Conservation (phyloP, 2,329 filamentous ascomycete genomes). For the Colletotrichum karsti region DNA sequence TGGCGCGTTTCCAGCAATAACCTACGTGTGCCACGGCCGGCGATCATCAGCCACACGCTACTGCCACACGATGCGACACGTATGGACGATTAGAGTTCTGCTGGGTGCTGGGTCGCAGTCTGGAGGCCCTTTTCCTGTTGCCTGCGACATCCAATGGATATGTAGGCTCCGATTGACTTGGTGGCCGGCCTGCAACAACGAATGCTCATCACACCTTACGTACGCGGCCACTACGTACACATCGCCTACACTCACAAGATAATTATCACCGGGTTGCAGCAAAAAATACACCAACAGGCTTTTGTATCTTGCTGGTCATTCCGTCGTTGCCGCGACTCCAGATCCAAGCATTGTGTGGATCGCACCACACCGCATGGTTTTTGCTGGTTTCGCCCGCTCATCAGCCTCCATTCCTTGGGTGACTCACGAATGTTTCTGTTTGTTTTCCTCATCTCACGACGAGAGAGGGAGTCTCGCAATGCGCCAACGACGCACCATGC, state of each 20-base stretch:
- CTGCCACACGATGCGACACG: slow-evolving; percentile 23
- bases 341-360: neutral
- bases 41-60: slow-evolving; percentile 22
- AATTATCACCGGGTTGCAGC: neutral
- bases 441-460: neutral
- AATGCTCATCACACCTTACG: neutral
- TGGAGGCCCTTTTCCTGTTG: neutral
- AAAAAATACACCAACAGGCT: neutral
- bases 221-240: neutral
- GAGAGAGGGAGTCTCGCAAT: neutral
- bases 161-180: neutral
- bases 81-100: slow-evolving; percentile 8
- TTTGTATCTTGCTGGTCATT: neutral
- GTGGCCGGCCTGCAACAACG: neutral
- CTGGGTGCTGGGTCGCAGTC: neutral
- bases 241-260: neutral
- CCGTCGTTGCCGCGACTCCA: neutral
- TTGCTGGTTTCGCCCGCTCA: neutral
- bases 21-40: slow-evolving; percentile 18
- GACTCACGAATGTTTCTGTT: slow-evolving; percentile 21
- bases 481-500: neutral
- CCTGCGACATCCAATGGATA: too few species aligned
- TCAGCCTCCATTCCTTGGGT: slow-evolving; percentile 8
- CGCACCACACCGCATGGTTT: neutral
- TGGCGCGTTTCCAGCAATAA: slow-evolving; percentile 7